These are phyloP conservation scores for Spergularia bocconei DNA, from an alignment of 148 eudicot species.

Conservation along the genomic window DNA sequence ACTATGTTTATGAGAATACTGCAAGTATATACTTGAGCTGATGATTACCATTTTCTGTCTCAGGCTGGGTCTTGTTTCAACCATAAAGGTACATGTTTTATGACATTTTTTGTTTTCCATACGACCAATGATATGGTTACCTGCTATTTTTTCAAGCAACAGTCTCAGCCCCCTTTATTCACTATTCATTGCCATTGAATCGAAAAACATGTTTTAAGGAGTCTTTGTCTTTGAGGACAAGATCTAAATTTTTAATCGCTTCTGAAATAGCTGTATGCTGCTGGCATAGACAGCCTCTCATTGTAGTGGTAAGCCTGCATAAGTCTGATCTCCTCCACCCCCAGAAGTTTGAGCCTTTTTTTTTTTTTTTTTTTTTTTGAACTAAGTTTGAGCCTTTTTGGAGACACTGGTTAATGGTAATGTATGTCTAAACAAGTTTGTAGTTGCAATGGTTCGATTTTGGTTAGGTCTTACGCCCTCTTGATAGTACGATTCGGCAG, in stretches of 20 bases:
- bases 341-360: neutral
- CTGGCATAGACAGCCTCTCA: neutral
- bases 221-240: neutral
- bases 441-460: neutral
- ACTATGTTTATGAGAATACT: too few relatives aligned
- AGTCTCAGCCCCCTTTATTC: neutral
- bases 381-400: neutral
- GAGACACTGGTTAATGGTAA: neutral
- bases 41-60: constrained; percentile 17
- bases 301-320: neutral
- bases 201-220: neutral
- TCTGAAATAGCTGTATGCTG: neutral
- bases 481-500: too few relatives aligned
- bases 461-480: neutral
- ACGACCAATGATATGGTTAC: constrained; percentile 1
- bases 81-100: constrained; percentile 61
- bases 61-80: constrained; percentile 93
- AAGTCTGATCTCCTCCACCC: neutral
- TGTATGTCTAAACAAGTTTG: neutral
- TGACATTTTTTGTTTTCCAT: neutral
- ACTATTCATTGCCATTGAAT: neutral
- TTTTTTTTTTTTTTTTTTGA: too few relatives aligned
- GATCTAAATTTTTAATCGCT: neutral
- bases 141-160: neutral
- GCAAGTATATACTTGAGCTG: constrained; percentile 13